Percentiles rank a stretch among this genome's conserved stretches.
These are phyloP conservation scores for Hippophae gyantsensis DNA, from an alignment of 306 rosid species.

Conservation along the genomic window DNA sequence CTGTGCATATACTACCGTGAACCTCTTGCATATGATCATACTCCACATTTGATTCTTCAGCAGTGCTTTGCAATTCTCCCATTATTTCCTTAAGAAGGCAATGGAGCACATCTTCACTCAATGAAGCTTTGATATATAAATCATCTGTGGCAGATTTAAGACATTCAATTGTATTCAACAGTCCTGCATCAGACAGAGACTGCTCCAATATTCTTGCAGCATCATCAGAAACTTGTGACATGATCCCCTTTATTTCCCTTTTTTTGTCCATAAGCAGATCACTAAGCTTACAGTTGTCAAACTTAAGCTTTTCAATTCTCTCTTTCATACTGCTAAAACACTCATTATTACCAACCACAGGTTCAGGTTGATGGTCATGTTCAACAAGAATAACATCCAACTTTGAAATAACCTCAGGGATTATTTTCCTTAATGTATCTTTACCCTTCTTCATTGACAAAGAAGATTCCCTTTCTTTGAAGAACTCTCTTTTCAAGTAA, in stretches of 20 bases:
- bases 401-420: constrained; percentile 48
- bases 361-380: constrained; percentile 38
- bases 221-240: constrained; percentile 49
- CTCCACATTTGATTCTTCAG: constrained; percentile 42
- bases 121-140: constrained; percentile 36
- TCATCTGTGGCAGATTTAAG: constrained; percentile 44
- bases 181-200: constrained; percentile 32
- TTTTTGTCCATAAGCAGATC: constrained; percentile 43
- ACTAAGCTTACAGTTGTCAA: constrained; percentile 52
- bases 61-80: constrained; percentile 30
- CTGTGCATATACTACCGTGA: constrained; percentile 27
- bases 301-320: constrained; percentile 46
- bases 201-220: constrained; percentile 32
- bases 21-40: constrained; percentile 34
- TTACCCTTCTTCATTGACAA: constrained; percentile 54
- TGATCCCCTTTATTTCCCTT: constrained; percentile 42
- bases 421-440: constrained; percentile 56
- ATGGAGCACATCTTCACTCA: constrained; percentile 46
- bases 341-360: constrained; percentile 30
- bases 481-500: constrained; percentile 42
- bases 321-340: constrained; percentile 45
- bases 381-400: constrained; percentile 55
- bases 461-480: constrained; percentile 44
- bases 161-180: constrained; percentile 30
- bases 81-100: constrained; percentile 37